Conservation (phyloP, 768 basidiomycete species). For the Psilocybe sp. region DNA sequence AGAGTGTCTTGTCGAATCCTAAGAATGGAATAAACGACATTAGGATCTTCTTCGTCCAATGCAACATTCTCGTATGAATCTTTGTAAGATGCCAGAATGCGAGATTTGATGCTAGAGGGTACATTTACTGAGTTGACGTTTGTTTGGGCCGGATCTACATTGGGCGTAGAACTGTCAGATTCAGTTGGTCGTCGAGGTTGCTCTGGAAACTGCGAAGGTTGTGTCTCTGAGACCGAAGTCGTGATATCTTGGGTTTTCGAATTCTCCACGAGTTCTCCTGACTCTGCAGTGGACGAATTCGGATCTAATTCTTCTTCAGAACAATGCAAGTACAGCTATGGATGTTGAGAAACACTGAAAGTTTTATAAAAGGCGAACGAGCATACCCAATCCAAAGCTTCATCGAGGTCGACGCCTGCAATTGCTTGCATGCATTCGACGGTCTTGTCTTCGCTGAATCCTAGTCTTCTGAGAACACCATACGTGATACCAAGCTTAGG, state of each 20-base stretch:
- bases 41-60: conserved; percentile 51
- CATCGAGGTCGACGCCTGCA: conserved; percentile 73
- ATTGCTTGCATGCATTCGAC: conserved; percentile 69
- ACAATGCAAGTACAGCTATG: conserved; percentile 65
- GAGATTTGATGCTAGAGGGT: conserved; percentile 1
- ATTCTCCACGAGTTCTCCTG: not conserved
- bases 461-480: conserved; percentile 75
- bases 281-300: conserved; percentile 5
- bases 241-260: not conserved
- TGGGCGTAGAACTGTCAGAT: not conserved
- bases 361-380: conserved; percentile 16
- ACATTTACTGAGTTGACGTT: not conserved
- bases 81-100: not conserved
- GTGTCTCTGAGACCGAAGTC: too few relatives aligned
- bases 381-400: conserved; percentile 85
- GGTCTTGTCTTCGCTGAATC: conserved; percentile 68
- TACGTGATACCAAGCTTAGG: conserved; percentile 75
- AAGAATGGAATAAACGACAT: conserved; percentile 57
- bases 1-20: conserved; percentile 55
- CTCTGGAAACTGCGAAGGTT: too few relatives aligned
- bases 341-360: not conserved
- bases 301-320: conserved; percentile 50
- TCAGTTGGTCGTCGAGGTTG: not conserved
- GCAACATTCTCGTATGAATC: not conserved
- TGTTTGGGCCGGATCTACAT: too few relatives aligned